phyloP scores from a whole-genome alignment of 2,329 filamentous ascomycete genomes.

The Arthrinium phaeospermum region DNA sequence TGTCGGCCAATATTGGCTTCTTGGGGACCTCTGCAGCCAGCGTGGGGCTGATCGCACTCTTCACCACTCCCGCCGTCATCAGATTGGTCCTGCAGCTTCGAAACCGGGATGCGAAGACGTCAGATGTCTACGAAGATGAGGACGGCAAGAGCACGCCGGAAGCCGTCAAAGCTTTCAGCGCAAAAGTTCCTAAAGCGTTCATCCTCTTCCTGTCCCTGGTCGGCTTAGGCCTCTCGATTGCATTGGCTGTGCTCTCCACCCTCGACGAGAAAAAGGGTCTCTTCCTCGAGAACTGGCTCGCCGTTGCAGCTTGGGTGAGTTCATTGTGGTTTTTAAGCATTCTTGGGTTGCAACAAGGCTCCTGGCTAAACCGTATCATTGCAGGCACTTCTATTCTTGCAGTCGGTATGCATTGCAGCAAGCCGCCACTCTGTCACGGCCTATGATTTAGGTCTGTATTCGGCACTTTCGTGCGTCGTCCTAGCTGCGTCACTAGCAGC shows the following conservation, averaged over 20 bases:
- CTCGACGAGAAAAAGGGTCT: conserved; percentile 45
- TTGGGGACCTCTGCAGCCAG: conserved; percentile 35
- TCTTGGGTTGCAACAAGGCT: conserved; percentile 8
- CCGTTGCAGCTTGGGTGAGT: conserved; percentile 67
- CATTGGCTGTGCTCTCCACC: conserved; percentile 59
- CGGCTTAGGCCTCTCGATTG: conserved; percentile 62
- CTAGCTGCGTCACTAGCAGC: conserved; percentile 50
- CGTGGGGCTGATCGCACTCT: conserved; percentile 32
- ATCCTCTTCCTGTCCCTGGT: conserved; percentile 59
- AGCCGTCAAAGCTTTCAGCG: conserved; percentile 66
- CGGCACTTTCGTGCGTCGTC: conserved; percentile 53
- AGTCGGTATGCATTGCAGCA: conserved; percentile 55
- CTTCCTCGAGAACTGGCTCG: conserved; percentile 64
- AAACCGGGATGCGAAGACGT: conserved; percentile 37
- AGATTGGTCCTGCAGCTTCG: conserved; percentile 30
- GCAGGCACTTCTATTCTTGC: conserved; percentile 58
- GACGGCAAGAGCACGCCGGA: conserved; percentile 73
- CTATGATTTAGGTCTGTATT: conserved; percentile 59
- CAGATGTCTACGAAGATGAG: conserved; percentile 66
- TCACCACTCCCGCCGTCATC: conserved; percentile 34
- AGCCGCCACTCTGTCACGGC: conserved; percentile 56
- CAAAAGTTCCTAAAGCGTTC: conserved; percentile 59
- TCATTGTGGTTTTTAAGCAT: conserved; percentile 30
- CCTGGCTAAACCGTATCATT: conserved; percentile 24
- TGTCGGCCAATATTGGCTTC: conserved; percentile 29